phyloP scores from a whole-genome alignment of 192 early-diverging fungal genomes.

The Dissophora ornata region DNA sequence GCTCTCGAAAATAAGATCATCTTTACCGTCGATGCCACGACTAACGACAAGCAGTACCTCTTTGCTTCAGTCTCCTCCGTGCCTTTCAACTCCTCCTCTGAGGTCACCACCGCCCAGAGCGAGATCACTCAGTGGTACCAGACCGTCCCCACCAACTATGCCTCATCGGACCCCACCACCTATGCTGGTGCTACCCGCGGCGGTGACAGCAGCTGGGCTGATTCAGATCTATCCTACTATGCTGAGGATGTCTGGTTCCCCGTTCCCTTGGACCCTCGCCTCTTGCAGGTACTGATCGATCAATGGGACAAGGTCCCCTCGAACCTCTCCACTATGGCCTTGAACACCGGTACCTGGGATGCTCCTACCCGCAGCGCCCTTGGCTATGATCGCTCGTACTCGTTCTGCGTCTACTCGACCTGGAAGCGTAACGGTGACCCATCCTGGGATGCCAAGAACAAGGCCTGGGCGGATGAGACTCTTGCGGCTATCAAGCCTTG shows the following conservation, averaged over 20 bases:
- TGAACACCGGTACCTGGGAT: conserved; percentile 36
- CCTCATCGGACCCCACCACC: conserved; percentile 16
- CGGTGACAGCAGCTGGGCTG: conserved; percentile 20
- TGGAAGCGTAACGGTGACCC: conserved; percentile 30
- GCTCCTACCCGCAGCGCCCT: conserved; percentile 18
- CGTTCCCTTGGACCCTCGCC: conserved; percentile 22
- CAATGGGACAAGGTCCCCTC: conserved; percentile 43
- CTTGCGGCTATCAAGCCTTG: conserved; percentile 29
- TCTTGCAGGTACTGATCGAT: conserved; percentile 19
- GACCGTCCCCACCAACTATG: conserved; percentile 27
- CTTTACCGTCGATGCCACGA: conserved; percentile 19
- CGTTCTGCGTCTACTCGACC: conserved; percentile 23
- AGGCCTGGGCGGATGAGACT: conserved; percentile 31
- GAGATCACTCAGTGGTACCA: conserved; percentile 29
- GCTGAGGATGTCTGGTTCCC: conserved; percentile 35
- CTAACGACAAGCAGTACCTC: conserved; percentile 31
- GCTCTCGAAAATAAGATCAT: conserved; percentile 29
- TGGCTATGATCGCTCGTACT: conserved; percentile 27
- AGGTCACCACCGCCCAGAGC: conserved; percentile 16
- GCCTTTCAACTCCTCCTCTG: conserved; percentile 12
- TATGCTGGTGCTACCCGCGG: conserved; percentile 15
- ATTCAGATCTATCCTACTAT: conserved; percentile 22
- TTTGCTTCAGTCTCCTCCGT: conserved; percentile 29
- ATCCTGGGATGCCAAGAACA: conserved; percentile 13
- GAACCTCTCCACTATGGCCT: conserved; percentile 23